Evolutionary conservation across 345 rosid species (phyloP).

Genomic region (Sonneratia alba): DNA sequence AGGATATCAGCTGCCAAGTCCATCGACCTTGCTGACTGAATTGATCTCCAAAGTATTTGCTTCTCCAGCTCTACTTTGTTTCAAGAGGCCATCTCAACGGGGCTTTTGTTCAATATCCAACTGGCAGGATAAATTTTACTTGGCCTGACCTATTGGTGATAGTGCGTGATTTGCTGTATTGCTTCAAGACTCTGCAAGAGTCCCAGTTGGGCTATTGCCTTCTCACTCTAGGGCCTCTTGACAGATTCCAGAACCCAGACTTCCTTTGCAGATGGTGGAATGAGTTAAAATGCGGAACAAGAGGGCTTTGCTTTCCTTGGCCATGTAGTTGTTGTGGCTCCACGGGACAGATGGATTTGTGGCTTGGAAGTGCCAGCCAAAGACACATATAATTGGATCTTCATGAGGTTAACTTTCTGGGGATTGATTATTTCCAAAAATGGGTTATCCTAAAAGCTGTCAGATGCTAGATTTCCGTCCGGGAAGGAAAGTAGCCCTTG

Average conservation of each 20-base stretch:
- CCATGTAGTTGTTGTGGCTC: too few relatives aligned
- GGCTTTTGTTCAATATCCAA: background rate
- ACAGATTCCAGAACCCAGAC: too few relatives aligned
- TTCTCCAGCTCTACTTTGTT: background rate
- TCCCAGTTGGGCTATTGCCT: too few relatives aligned
- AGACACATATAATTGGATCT: background rate
- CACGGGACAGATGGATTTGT: background rate
- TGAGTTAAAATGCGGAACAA: too few relatives aligned
- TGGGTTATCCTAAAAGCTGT: background rate
- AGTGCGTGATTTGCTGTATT: background rate
- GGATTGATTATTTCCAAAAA: too few relatives aligned
- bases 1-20: slow-evolving; percentile 64
- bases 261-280: too few relatives aligned
- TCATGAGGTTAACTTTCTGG: too few relatives aligned
- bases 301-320: too few relatives aligned
- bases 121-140: background rate
- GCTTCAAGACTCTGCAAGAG: too few relatives aligned
- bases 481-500: too few relatives aligned
- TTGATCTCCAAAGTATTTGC: background rate
- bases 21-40: slow-evolving; percentile 33
- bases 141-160: background rate
- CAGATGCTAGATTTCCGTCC: background rate
- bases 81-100: background rate
- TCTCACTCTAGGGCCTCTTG: too few relatives aligned
- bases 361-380: background rate